A percentile compares a stretch with the other conserved stretches of the same genome.
Conservation (phyloP, 148 eudicot genomes). For the Polygonum maritimum region DNA sequence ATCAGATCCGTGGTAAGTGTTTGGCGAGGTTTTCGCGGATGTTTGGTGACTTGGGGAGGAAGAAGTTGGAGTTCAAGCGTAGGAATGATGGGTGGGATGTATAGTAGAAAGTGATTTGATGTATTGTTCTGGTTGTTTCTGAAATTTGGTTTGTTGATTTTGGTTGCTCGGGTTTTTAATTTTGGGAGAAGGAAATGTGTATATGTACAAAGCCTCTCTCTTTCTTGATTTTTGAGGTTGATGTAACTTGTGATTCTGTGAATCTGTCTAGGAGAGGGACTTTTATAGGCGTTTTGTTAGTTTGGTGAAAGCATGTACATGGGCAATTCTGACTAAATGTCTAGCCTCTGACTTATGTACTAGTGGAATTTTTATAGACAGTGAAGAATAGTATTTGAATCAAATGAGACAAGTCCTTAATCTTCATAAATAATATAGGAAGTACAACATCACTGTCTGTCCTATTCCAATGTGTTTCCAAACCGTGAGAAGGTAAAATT, state of each 20-base stretch:
- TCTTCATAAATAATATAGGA: no score
- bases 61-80: conserved; percentile 49
- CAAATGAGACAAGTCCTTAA: no score
- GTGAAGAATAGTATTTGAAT: background rate
- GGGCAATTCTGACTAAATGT: conserved; percentile 7
- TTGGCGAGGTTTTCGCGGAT: conserved; percentile 41
- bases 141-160: background rate
- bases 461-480: background rate
- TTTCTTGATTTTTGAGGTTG: background rate
- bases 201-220: conserved; percentile 1
- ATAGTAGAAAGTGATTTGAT: conserved; percentile 25
- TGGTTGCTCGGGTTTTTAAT: background rate
- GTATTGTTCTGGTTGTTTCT: background rate
- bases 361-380: background rate
- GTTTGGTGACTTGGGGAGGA: conserved; percentile 55
- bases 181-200: conserved; percentile 7
- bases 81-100: conserved; percentile 93
- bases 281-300: conserved; percentile 8
- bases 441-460: background rate
- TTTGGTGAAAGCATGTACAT: conserved; percentile 5
- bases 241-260: background rate
- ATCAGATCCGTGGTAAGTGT: conserved; percentile 62
- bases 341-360: background rate
- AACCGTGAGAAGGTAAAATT: no score
- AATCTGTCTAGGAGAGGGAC: background rate